phyloP scores from a whole-genome alignment of 1,284 basidiomycete species.

The Polyporus tsugae region DNA sequence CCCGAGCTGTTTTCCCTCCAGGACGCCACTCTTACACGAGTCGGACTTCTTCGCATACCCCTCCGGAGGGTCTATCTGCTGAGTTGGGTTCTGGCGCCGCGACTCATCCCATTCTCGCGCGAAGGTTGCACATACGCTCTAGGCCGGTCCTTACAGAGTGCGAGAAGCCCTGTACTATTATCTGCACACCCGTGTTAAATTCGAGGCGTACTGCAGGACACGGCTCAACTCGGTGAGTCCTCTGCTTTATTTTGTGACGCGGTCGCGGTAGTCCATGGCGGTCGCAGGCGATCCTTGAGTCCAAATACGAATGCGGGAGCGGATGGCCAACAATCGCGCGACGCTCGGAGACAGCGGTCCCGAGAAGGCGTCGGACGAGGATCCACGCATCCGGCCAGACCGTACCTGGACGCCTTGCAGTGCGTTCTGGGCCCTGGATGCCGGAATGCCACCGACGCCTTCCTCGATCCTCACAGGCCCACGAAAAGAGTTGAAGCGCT shows the following conservation, averaged over 20 bases:
- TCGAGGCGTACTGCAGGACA: background rate
- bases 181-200: background rate
- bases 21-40: background rate
- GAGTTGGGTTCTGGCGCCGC: background rate
- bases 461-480: background rate
- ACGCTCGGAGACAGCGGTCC: background rate
- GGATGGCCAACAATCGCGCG: background rate
- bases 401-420: background rate
- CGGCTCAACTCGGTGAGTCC: background rate
- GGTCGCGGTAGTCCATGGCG: background rate
- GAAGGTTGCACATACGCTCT: background rate
- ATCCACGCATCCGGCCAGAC: background rate
- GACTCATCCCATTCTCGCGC: constrained; percentile 2
- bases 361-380: background rate
- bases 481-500: background rate
- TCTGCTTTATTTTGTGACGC: background rate
- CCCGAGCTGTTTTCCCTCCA: background rate
- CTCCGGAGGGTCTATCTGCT: background rate
- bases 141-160: constrained; percentile 1
- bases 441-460: background rate
- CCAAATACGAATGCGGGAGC: background rate
- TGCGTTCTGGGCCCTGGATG: background rate
- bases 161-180: background rate
- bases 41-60: background rate
- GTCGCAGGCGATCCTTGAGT: background rate